Conservation (phyloP, 1,284 basidiomycete species). For the Phaffia rhodozyma region DNA sequence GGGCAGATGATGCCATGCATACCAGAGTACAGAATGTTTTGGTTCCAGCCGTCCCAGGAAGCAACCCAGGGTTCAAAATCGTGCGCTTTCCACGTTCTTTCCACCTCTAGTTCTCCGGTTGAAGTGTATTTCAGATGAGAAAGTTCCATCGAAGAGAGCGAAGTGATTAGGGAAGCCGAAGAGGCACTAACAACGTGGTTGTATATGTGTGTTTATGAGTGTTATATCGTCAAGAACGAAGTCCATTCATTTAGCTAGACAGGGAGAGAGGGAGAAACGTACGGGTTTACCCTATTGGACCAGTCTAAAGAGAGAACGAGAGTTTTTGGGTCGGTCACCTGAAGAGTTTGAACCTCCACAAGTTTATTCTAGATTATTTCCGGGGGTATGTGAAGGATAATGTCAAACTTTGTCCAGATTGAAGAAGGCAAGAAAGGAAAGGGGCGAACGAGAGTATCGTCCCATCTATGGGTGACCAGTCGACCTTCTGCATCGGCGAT, state of each 20-base stretch:
- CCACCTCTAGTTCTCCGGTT: slow-evolving; percentile 38
- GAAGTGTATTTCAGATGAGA: slow-evolving; percentile 46
- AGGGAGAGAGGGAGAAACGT: slow-evolving; percentile 19
- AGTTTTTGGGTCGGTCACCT: slow-evolving; percentile 46
- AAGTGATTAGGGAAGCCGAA: slow-evolving; percentile 54
- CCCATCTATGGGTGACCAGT: slow-evolving; percentile 51
- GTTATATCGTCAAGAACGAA: slow-evolving; percentile 11
- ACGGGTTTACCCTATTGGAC: slow-evolving; percentile 48
- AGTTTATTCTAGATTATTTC: slow-evolving; percentile 39
- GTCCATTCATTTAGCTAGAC: neutral
- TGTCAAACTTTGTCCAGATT: neutral
- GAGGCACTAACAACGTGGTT: neutral
- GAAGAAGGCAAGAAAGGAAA: neutral
- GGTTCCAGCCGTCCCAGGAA: slow-evolving; percentile 76
- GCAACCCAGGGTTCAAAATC: slow-evolving; percentile 91
- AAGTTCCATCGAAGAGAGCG: slow-evolving; percentile 64
- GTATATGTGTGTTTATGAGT: neutral
- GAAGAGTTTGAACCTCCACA: slow-evolving; percentile 41
- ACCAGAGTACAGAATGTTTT: slow-evolving; percentile 73
- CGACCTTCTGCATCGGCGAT: slow-evolving; percentile 75
- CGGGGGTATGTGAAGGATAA: neutral
- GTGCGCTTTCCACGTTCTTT: slow-evolving; percentile 68
- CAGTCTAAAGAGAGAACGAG: slow-evolving; percentile 81
- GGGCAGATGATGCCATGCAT: slow-evolving; percentile 17
- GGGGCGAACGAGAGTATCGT: slow-evolving; percentile 40